A percentile compares a stretch with the other conserved stretches of the same genome.
Conservation (phyloP, 2,329 filamentous ascomycete species). For the Cercospora citrullina region DNA sequence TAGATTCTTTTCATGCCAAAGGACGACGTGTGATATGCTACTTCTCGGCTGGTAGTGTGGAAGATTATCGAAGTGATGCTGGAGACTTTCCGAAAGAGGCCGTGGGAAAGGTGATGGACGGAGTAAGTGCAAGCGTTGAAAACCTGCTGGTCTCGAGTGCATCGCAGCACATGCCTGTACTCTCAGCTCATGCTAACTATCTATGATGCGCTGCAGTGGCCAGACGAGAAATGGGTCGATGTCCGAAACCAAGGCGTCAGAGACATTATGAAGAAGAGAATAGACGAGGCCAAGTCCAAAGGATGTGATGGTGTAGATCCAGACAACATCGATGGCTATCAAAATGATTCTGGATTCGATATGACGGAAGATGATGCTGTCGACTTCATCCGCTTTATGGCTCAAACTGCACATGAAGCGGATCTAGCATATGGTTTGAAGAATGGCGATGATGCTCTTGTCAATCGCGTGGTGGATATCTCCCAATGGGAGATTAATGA, state of each 20-base stretch:
- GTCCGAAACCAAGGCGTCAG: conserved; percentile 58
- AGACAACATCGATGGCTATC: conserved; percentile 33
- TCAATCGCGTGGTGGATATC: conserved; percentile 60
- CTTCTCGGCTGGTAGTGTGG: conserved; percentile 65
- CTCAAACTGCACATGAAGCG: conserved; percentile 53
- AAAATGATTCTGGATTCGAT: conserved; percentile 48
- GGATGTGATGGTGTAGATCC: conserved; percentile 44
- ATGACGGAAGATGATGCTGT: conserved; percentile 60
- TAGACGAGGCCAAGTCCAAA: conserved; percentile 55
- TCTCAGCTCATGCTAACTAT: too few relatives aligned
- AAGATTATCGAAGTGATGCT: conserved; percentile 63
- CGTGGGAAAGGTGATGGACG: conserved; percentile 60
- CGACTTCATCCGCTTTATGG: conserved; percentile 62
- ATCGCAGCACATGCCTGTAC: too few relatives aligned
- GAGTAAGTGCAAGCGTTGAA: conserved; percentile 27
- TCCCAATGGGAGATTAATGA: conserved; percentile 41
- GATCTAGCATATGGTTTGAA: conserved; percentile 67
- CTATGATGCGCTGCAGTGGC: conserved; percentile 49
- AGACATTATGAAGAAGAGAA: conserved; percentile 62
- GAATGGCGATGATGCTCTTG: conserved; percentile 63
- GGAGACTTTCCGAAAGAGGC: conserved; percentile 56
- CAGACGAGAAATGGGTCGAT: conserved; percentile 66
- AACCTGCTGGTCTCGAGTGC: too few relatives aligned
- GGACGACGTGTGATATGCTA: conserved; percentile 63
- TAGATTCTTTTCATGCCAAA: conserved; percentile 19